Percentiles rank a stretch among this genome's conserved stretches.
These are phyloP conservation scores for Saccharomycopsis fodiens DNA, from an alignment of 805 yeast genomes.

Conservation along the genomic window DNA sequence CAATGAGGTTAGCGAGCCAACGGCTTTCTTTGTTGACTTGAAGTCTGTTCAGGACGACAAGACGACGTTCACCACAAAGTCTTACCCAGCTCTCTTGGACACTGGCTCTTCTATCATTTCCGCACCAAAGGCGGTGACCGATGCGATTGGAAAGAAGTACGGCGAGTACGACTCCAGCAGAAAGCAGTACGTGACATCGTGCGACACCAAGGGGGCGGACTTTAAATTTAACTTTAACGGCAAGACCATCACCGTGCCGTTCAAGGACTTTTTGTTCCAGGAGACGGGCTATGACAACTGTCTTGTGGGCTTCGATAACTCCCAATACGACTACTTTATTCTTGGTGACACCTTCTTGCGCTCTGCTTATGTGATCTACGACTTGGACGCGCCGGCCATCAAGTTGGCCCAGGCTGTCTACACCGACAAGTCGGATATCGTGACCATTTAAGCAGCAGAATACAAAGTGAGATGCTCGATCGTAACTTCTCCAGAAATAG, in stretches of 20 bases:
- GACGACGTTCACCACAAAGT: conserved; percentile 18
- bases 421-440: conserved; percentile 1
- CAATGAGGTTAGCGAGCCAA: conserved; percentile 1
- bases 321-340: conserved; percentile 31
- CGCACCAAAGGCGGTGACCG: conserved; percentile 33
- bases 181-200: conserved; percentile 42
- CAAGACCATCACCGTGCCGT: conserved; percentile 41
- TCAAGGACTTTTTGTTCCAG: conserved; percentile 27
- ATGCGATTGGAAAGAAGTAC: conserved; percentile 13
- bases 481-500: too few species aligned
- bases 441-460: conserved; percentile 28
- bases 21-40: conserved; percentile 16
- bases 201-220: conserved; percentile 31
- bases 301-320: conserved; percentile 35
- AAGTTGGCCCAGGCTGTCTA: conserved; percentile 40
- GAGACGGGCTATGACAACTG: conserved; percentile 28
- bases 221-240: conserved; percentile 53
- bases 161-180: conserved; percentile 29
- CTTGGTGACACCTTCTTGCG: conserved; percentile 52
- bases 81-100: conserved; percentile 38
- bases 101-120: conserved; percentile 48
- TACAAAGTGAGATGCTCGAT: too few species aligned
- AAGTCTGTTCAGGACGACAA: conserved; percentile 22
- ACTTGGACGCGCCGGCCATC: conserved; percentile 37
- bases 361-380: conserved; percentile 47